phyloP scores from a whole-genome alignment of 257 asterid genomes.

The Nicotiana attenuata region DNA sequence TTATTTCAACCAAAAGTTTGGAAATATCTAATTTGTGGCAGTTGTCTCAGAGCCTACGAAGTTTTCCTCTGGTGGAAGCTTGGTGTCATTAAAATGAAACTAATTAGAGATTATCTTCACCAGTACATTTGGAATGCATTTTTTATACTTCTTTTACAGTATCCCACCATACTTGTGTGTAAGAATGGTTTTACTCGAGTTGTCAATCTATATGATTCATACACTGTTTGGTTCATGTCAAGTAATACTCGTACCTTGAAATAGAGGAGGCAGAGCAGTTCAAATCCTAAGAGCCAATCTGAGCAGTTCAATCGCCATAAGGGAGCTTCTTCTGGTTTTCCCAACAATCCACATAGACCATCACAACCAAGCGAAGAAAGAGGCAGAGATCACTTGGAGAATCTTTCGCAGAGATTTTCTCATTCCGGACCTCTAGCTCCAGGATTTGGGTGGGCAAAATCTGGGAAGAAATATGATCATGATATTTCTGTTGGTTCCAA shows the following conservation, averaged over 20 bases:
- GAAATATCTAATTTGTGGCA: background rate
- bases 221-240: background rate
- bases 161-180: background rate
- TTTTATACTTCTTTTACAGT: background rate
- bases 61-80: background rate
- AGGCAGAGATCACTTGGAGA: slow-evolving; percentile 28
- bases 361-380: slow-evolving; percentile 31
- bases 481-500: slow-evolving; percentile 28
- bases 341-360: slow-evolving; percentile 26
- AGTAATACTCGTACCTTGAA: slow-evolving; percentile 1
- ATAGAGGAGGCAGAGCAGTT: slow-evolving; percentile 56
- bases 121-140: background rate
- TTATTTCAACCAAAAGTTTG: background rate
- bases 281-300: slow-evolving; percentile 38
- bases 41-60: background rate
- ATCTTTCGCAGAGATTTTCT: slow-evolving; percentile 32
- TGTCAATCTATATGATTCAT: background rate
- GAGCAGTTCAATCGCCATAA: slow-evolving; percentile 32
- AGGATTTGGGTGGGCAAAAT: slow-evolving; percentile 37
- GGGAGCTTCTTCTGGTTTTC: slow-evolving; percentile 32
- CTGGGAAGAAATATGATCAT: slow-evolving; percentile 33
- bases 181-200: background rate
- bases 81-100: background rate
- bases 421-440: slow-evolving; percentile 73
- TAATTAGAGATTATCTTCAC: background rate